Evolutionary conservation across 2,329 filamentous ascomycete species (phyloP).

Genomic region (Hymenotorrendiella dingleyae): DNA sequence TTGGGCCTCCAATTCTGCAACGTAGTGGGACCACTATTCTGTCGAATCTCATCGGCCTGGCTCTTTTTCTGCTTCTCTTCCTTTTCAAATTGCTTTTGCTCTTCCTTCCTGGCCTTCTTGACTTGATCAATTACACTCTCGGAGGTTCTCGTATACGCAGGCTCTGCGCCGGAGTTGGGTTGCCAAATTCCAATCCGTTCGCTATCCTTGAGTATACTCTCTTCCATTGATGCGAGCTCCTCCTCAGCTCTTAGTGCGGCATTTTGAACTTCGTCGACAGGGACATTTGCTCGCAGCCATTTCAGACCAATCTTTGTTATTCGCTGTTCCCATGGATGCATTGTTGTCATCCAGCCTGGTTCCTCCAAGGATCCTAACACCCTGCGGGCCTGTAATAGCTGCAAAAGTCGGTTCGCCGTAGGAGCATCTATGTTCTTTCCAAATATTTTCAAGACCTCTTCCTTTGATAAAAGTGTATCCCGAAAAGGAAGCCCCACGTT

Average conservation of each 20-base stretch:
- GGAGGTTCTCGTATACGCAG: conserved; percentile 47
- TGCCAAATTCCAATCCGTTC: conserved; percentile 26
- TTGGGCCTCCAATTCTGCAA: conserved; percentile 16
- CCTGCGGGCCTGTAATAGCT: conserved; percentile 55
- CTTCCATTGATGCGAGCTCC: conserved; percentile 50
- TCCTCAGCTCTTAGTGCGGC: conserved; percentile 57
- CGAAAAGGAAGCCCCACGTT: conserved; percentile 48
- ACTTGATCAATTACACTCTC: conserved; percentile 51
- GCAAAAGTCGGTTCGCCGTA: conserved; percentile 48
- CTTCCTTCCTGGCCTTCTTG: conserved; percentile 44
- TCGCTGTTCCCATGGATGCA: conserved; percentile 10
- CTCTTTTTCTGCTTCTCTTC: conserved; percentile 35
- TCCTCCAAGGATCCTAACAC: conserved; percentile 60
- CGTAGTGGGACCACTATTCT: conserved; percentile 23
- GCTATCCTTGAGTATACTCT: conserved; percentile 26
- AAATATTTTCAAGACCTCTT: conserved; percentile 45
- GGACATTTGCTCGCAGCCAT: conserved; percentile 49
- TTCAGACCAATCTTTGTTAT: conserved; percentile 43
- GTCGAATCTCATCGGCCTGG: conserved; percentile 32
- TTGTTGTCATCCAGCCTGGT: conserved; percentile 33
- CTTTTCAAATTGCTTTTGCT: conserved; percentile 41
- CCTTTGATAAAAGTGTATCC: conserved; percentile 40
- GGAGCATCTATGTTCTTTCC: conserved; percentile 39
- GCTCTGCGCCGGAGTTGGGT: conserved; percentile 22
- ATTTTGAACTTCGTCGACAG: conserved; percentile 55